phyloP scores from a whole-genome alignment of 208 protist species.

The Wallacemonas collosoma region DNA sequence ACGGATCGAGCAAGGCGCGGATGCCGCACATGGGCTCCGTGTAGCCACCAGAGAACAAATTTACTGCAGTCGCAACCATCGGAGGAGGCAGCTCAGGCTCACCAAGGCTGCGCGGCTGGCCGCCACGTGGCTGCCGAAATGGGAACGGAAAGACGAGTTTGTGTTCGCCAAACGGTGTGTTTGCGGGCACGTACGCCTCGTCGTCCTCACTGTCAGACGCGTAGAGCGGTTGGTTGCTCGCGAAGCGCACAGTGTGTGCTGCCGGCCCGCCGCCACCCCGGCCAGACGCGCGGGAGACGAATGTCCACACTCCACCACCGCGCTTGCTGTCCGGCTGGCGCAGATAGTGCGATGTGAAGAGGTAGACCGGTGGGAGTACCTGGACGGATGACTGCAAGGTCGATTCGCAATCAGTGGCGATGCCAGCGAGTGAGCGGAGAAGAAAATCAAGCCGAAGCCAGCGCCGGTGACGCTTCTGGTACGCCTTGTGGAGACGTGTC shows the following conservation, averaged over 20 bases:
- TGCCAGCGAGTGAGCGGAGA: slow-evolving; percentile 24
- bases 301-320: not conserved
- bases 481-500: slow-evolving; percentile 7
- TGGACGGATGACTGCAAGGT: slow-evolving; percentile 9
- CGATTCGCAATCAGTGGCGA: slow-evolving; percentile 23
- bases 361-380: slow-evolving; percentile 23
- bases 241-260: slow-evolving; percentile 3
- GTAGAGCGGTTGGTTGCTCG: slow-evolving; percentile 11
- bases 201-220: slow-evolving; percentile 14
- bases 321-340: not conserved
- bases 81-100: not conserved
- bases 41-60: slow-evolving; percentile 42
- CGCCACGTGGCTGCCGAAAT: slow-evolving; percentile 16
- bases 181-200: slow-evolving; percentile 10
- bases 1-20: slow-evolving; percentile 30
- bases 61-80: slow-evolving; percentile 19
- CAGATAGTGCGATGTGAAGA: slow-evolving; percentile 16
- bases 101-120: slow-evolving; percentile 3
- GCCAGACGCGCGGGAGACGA: not conserved
- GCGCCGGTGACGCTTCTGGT: slow-evolving; percentile 15
- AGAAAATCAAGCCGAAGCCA: slow-evolving; percentile 23
- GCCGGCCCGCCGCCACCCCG: too few species aligned
- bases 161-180: slow-evolving; percentile 20
- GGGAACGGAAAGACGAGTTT: slow-evolving; percentile 14
- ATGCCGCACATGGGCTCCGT: slow-evolving; percentile 28